These are phyloP conservation scores for Fragaria ananassa DNA, from an alignment of 306 rosid species.

Conservation along the genomic window DNA sequence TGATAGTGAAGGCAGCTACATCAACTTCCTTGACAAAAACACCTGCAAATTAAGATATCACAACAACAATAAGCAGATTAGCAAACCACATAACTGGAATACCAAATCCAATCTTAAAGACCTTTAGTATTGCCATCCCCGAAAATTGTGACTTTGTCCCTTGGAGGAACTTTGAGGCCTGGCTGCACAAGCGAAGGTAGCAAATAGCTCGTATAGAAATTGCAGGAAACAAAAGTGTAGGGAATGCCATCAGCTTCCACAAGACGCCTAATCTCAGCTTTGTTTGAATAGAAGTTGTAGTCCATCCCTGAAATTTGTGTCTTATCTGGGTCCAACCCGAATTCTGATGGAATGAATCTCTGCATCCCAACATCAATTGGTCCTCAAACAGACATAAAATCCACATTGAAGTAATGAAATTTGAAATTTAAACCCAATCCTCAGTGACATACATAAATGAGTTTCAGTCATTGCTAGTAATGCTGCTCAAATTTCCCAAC, in stretches of 20 bases:
- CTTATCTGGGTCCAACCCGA: slow-evolving; percentile 69
- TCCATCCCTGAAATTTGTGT: slow-evolving; percentile 46
- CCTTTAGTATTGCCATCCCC: slow-evolving; percentile 78
- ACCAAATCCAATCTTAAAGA: neutral
- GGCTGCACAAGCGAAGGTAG: slow-evolving; percentile 79
- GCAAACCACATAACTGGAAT: neutral
- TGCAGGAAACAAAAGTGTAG: slow-evolving; percentile 59
- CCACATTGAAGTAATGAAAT: neutral
- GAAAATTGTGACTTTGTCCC: slow-evolving; percentile 60
- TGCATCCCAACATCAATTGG: slow-evolving; percentile 1
- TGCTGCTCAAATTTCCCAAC: neutral
- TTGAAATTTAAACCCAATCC: neutral
- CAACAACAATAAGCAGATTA: neutral
- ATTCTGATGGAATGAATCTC: slow-evolving; percentile 76
- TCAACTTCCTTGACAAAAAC: slow-evolving; percentile 64
- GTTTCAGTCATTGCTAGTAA: neutral
- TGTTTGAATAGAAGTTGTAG: slow-evolving; percentile 52
- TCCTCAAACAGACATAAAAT: neutral
- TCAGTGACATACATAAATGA: neutral
- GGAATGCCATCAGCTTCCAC: slow-evolving; percentile 68
- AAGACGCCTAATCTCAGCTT: slow-evolving; percentile 60
- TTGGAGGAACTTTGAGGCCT: slow-evolving; percentile 59
- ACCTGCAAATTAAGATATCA: slow-evolving; percentile 39
- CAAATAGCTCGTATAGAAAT: slow-evolving; percentile 53
- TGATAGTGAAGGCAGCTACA: slow-evolving; percentile 76